Evolutionary conservation across 805 yeast species (phyloP), one percentile per base, ranked within the genome.

Genomic region (Candida golubevii): DNA sequence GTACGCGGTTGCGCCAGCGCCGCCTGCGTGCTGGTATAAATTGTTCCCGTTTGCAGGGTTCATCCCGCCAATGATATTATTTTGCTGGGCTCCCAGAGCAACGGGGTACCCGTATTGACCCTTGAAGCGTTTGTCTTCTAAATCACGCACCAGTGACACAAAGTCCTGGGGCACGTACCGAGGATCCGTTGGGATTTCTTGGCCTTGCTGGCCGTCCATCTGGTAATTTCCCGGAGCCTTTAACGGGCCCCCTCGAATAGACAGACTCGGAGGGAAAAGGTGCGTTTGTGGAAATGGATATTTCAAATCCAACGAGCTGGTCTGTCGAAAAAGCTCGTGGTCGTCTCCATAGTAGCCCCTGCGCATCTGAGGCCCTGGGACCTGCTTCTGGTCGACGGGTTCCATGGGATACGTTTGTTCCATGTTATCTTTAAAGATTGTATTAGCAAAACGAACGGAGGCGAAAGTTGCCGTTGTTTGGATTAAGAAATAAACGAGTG

Each of bases 391-490:
- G 14, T 51, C 55, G 14, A 40, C 39, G 6, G 44, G 33, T 14
- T 50, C 57, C 49, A 49, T 35, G 31, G 35, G 34, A 35, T 43
- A 51, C 13, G 50, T 38, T 15, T 50, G 57, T 36, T 53, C 57
- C 55, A 53, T 53, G 42, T 29, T 29, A 29, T 12, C 32, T 29
- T 29, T 29, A 18, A 18, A 18, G 23, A 5, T 18, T 18, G 23
- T 18, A 18, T 18, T 18, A 18, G 23, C 23, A 18, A 18, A 18
- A 18, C 8, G 11, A 28, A 30, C 14, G 35, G 5, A 18, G 23
- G 23, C 23, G 23, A 18, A 18, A 18, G 23, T 18, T 18, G 23
- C 23, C 26, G 28, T n/a, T 11, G 14, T 33, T 33, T 14, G 35
- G 11, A 15, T 18, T 13, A 7, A n/a, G 35, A 29, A 12, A 29